Conservation (phyloP, 1,284 basidiomycete species). For the Naganishia albida region DNA sequence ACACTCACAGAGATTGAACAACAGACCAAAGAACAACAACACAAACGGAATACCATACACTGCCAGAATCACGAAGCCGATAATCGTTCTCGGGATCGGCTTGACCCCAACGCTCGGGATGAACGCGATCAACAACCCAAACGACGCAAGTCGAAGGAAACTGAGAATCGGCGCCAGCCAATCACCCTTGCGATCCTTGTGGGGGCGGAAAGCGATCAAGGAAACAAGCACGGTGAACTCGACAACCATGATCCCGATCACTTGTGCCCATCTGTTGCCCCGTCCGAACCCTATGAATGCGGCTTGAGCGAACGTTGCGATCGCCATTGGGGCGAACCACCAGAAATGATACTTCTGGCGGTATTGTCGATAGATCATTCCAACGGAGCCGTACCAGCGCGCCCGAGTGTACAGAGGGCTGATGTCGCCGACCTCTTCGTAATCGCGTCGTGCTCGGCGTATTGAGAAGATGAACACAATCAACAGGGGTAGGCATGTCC, state of each 20-base stretch:
- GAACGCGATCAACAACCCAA: slow-evolving; percentile 52
- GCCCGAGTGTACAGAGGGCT: slow-evolving; percentile 51
- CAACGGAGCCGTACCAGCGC: slow-evolving; percentile 51
- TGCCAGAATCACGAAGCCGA: slow-evolving; percentile 52
- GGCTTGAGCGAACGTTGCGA: slow-evolving; percentile 60
- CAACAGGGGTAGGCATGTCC: slow-evolving; percentile 62
- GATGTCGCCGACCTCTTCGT: slow-evolving; percentile 39
- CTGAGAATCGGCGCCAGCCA: slow-evolving; percentile 48
- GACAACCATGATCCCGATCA: slow-evolving; percentile 68
- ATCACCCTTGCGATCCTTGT: slow-evolving; percentile 53
- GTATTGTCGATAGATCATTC: slow-evolving; percentile 53
- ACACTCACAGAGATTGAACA: slow-evolving; percentile 75
- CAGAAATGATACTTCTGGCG: slow-evolving; percentile 55
- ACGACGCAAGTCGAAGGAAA: slow-evolving; percentile 47
- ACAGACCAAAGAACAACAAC: slow-evolving; percentile 73
- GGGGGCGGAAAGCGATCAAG: slow-evolving; percentile 58
- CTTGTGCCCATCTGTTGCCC: slow-evolving; percentile 66
- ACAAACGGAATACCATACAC: slow-evolving; percentile 51
- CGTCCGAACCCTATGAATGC: slow-evolving; percentile 73
- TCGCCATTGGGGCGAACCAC: slow-evolving; percentile 53
- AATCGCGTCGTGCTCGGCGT: slow-evolving; percentile 39
- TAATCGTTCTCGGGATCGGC: slow-evolving; percentile 48
- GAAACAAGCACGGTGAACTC: slow-evolving; percentile 65
- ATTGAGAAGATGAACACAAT: slow-evolving; percentile 44
- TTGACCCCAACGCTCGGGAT: slow-evolving; percentile 46